phyloP scores from a whole-genome alignment of 805 yeast genomes.

The Candida khao-thaluensis region DNA sequence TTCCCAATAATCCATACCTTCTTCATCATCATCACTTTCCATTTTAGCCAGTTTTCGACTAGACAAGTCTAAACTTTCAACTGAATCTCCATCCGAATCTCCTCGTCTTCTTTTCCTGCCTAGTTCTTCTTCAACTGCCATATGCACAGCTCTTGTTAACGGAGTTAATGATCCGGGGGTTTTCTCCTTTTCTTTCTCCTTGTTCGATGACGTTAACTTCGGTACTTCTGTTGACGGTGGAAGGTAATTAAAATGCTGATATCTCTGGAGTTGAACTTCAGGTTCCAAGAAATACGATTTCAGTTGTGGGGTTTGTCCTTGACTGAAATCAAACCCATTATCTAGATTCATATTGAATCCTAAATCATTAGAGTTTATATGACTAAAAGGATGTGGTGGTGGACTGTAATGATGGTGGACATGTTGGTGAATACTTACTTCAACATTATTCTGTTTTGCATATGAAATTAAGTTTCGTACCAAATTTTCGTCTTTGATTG shows the following conservation, averaged over 20 bases:
- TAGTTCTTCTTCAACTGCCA: slow-evolving; percentile 34
- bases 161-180: slow-evolving; percentile 29
- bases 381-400: slow-evolving; percentile 22
- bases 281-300: slow-evolving; percentile 36
- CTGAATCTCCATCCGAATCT: slow-evolving; percentile 8
- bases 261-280: slow-evolving; percentile 55
- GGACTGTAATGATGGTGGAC: slow-evolving; percentile 74
- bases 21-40: slow-evolving; percentile 44
- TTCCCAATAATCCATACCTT: slow-evolving; percentile 71
- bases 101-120: slow-evolving; percentile 12
- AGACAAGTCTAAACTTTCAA: slow-evolving; percentile 5
- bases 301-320: background rate
- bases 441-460: slow-evolving; percentile 56
- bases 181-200: slow-evolving; percentile 16
- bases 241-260: slow-evolving; percentile 70
- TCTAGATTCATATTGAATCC: background rate
- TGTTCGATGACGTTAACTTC: slow-evolving; percentile 54
- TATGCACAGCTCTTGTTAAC: slow-evolving; percentile 40
- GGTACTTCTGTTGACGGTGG: slow-evolving; percentile 74
- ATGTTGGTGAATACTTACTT: slow-evolving; percentile 79
- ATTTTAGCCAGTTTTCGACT: slow-evolving; percentile 2
- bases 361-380: slow-evolving; percentile 7
- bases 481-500: slow-evolving; percentile 50
- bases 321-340: slow-evolving; percentile 1
- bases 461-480: slow-evolving; percentile 58